Base-by-base conservation (phyloP, 2,329 filamentous ascomycete species). In the Biscogniauxia sp. region DNA sequence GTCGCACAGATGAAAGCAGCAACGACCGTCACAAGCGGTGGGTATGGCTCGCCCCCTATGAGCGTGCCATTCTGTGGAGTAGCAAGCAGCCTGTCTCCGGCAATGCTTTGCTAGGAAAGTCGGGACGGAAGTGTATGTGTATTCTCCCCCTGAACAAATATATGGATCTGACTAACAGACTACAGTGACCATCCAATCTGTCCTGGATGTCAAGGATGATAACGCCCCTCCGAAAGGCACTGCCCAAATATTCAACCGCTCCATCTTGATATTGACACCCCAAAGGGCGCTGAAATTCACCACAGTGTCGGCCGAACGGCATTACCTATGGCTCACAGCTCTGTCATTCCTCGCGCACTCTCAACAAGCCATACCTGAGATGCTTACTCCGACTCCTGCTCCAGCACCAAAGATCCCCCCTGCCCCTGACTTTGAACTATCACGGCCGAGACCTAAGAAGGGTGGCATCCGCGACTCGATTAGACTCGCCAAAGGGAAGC, bases 41-140 rank as follows among this genome's bases (percentile, higher is more conserved):
- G 95, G 95, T 99, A 1, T 99, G 95, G 95, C 84, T 99, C 64
- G 95, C 94, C 19, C 95, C 95, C 2, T 98, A 99, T 72, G 95
- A 99, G 77, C 85, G 93, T 64, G 90, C 94, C 13, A 94, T 99
- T 62, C 91, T 99, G 75, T 99, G 95, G 95, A 97, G 94, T 76
- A 96, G 90, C 82, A 97, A 96, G 81, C 95, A 99, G 77, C 95
- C 95, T 17, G 92, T 88, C 9, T 92, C 88, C 68, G 93, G 93
- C 32, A 90, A 87, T 69, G 94, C 93, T 32, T 78, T 99, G 75
- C 84, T 98, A 82, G 95, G 95, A 67, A 99, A 98, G 80, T 90
- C 90, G 72, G 95, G 95, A 58, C 88, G 95, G 69, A 99, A 98
- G 78, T 79, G 94, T 97, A 83, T 88, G 93, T 87, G 58, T 57